These are phyloP conservation scores for Cordyceps pruinosa DNA, from an alignment of 2,329 filamentous ascomycete genomes.

Conservation along the genomic window DNA sequence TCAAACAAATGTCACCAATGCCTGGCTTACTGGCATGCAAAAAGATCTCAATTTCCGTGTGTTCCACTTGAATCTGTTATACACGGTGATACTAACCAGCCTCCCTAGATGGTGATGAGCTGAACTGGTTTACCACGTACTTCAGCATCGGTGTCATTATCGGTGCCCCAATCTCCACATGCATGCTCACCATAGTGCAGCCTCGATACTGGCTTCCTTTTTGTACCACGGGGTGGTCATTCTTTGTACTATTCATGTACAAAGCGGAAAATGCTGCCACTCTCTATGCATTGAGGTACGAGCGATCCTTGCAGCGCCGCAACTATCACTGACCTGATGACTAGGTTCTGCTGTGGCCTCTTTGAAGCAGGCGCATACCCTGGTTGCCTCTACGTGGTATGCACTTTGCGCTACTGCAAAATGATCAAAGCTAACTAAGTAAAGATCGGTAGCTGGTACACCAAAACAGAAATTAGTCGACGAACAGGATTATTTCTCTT, in stretches of 20 bases:
- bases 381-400: slow-evolving; percentile 41
- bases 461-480: slow-evolving; percentile 48
- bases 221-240: slow-evolving; percentile 31
- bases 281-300: slow-evolving; percentile 34
- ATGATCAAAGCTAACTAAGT: background rate
- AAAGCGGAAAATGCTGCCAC: slow-evolving; percentile 29
- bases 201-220: slow-evolving; percentile 35
- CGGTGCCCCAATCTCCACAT: slow-evolving; percentile 35
- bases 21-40: slow-evolving; percentile 41
- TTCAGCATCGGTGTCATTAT: slow-evolving; percentile 42
- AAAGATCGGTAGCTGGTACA: slow-evolving; percentile 51
- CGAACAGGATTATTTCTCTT: slow-evolving; percentile 52
- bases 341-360: slow-evolving; percentile 46
- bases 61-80: background rate
- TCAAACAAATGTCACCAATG: slow-evolving; percentile 40
- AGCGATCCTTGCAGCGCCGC: background rate
- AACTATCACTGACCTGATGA: background rate
- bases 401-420: background rate
- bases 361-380: slow-evolving; percentile 50
- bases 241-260: slow-evolving; percentile 34
- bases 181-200: slow-evolving; percentile 37
- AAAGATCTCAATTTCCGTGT: slow-evolving; percentile 38
- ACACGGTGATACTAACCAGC: background rate
- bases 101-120: slow-evolving; percentile 25
- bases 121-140: slow-evolving; percentile 40